Evolutionary conservation across 805 yeast species (phyloP).

Genomic region (Cyberlindnera lachancei): DNA sequence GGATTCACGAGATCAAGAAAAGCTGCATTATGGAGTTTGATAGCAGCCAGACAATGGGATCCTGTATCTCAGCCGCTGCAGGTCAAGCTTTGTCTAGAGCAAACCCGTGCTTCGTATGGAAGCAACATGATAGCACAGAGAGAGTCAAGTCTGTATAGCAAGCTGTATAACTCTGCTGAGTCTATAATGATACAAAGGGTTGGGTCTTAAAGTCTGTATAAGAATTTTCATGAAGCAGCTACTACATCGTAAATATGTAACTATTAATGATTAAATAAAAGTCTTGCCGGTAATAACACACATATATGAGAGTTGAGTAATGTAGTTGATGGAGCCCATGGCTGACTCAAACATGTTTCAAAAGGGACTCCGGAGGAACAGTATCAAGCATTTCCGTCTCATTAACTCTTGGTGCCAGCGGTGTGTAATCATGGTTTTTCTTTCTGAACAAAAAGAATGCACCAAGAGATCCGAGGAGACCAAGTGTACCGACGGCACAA

Average conservation of each 20-base stretch:
- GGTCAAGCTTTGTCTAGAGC: constrained; percentile 23
- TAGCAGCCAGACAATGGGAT: constrained; percentile 71
- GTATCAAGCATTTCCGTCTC: constrained; percentile 55
- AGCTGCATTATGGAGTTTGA: constrained; percentile 66
- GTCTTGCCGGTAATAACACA: no score
- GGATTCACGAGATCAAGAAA: constrained; percentile 64
- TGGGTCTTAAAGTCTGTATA: neutral
- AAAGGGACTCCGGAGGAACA: constrained; percentile 52
- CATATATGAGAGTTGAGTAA: no score
- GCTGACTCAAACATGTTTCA: constrained; percentile 25
- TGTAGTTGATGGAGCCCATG: no score
- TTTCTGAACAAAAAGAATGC: constrained; percentile 29
- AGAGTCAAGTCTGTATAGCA: constrained; percentile 14
- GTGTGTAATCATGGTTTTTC: constrained; percentile 33
- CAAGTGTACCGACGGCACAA: constrained; percentile 46
- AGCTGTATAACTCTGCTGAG: constrained; percentile 2
- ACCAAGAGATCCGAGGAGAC: constrained; percentile 34
- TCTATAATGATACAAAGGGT: neutral
- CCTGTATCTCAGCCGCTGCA: constrained; percentile 21
- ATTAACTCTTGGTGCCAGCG: constrained; percentile 47
- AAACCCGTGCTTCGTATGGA: constrained; percentile 25
- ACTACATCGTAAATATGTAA: no score
- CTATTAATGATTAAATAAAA: no score
- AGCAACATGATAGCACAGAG: constrained; percentile 15
- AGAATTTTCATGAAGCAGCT: no score